Evolutionary conservation across 345 rosid genomes (phyloP), one percentile per base, ranked within the genome.

Genomic region (Sapria himalayana): DNA sequence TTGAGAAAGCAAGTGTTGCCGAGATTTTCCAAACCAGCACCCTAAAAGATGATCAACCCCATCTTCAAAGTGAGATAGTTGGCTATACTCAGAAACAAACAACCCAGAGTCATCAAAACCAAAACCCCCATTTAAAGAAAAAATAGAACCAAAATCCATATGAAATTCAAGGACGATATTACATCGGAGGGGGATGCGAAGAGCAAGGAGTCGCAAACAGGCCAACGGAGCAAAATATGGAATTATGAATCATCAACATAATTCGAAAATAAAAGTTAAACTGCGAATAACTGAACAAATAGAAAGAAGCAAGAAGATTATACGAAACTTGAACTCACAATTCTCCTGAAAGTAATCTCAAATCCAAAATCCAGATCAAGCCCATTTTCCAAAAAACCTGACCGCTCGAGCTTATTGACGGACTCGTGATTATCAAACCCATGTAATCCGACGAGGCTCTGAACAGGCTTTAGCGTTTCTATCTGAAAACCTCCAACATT

Each of bases 1-100:
- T 82, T 89, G 12, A 89, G 86, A 58, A 79, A 89, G 63, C 98
- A 89, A 49, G 98, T 89, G 51, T 89, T 89, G 55, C 98, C 98
- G 22, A 89, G 78, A 68, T 89, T 89, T 58, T 64, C 63, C 58
- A 82, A 67, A 52, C 98, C 95, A 33, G 95, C 98, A 51, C 98
- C 98, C 98, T 82, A 69, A 37, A 62, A 50, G n/a, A 55, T 34
- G 19, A 52, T 37, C 21, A 43, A 50, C 21, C 13, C 9, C 19
- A 58, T 33, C 35, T 22, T 15, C 22, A 17, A 7, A 22, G 39
- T 34, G 32, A 57, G 40, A 20, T 41, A 39, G 25, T 36, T 46
- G 20, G 17, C 22, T 9, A 13, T 10, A 31, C 35, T 11, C 12
- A 2, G 7, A 29, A 24, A 22, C 20, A 1, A 33, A 3, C 21